Percentiles rank a stretch among this genome's conserved stretches.
phyloP scores from a whole-genome alignment of 2,329 filamentous ascomycete species.

The Epicoccum nigrum region DNA sequence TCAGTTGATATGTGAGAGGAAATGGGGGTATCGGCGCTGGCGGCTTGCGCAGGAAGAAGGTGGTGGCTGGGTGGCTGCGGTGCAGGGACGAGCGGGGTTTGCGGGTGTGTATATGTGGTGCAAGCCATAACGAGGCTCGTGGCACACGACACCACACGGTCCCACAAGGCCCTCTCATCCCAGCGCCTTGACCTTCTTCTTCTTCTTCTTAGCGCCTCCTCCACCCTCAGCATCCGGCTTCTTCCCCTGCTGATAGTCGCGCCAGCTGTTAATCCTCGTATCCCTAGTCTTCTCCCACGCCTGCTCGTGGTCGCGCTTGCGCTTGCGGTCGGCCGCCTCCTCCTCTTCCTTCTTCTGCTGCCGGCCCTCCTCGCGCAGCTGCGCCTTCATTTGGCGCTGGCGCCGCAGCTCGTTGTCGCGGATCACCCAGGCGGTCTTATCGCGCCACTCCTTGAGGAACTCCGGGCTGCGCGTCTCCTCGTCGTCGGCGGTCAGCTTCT shows the following conservation, averaged over 20 bases:
- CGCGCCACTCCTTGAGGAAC: constrained; percentile 84
- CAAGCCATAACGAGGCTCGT: too few relatives aligned
- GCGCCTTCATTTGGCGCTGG: constrained; percentile 84
- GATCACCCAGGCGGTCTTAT: constrained; percentile 87
- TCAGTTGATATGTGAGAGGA: too few relatives aligned
- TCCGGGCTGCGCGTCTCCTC: constrained; percentile 83
- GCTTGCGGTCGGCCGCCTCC: constrained; percentile 69
- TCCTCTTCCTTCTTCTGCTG: constrained; percentile 86
- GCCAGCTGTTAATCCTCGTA: constrained; percentile 90
- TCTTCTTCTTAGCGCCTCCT: constrained; percentile 55
- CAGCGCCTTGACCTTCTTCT: constrained; percentile 60
- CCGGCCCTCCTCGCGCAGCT: constrained; percentile 95
- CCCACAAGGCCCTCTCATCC: too few relatives aligned
- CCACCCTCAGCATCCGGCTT: constrained; percentile 54
- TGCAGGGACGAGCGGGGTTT: too few relatives aligned
- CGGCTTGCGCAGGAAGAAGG: too few relatives aligned
- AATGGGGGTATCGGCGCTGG: too few relatives aligned
- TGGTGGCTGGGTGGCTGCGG: too few relatives aligned
- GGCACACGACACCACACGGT: too few relatives aligned
- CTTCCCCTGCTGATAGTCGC: constrained; percentile 78
- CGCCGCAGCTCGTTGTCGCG: constrained; percentile 90
- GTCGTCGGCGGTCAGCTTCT: constrained; percentile 89
- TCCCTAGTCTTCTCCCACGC: constrained; percentile 95
- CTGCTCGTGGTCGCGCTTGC: constrained; percentile 83
- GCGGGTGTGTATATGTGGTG: too few relatives aligned